Base-by-base conservation (phyloP, 2,329 filamentous ascomycete species). In the Blumeriella jaapii region DNA sequence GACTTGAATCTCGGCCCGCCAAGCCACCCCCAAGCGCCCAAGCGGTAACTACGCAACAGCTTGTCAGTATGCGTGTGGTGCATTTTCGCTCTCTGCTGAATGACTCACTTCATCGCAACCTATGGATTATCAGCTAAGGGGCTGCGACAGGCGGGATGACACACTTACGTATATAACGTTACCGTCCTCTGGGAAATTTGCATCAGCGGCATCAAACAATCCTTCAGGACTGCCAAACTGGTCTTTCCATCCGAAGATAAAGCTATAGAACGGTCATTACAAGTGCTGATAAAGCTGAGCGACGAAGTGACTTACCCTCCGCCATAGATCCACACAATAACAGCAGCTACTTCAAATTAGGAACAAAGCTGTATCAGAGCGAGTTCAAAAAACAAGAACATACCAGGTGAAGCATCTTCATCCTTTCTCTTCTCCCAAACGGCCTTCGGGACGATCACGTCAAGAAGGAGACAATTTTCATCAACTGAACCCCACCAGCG, bases 181-280 rank as follows among this genome's bases (percentile, higher is more conserved):
- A 2, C 23, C 15, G 16, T 16, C 31, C 5, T 20, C 14, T 14
- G 22, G 22, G 22, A 17, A 6, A 14, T 25, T 23, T 3, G 6
- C 31, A 7, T 9, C 23, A 12, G 23, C 31, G 20, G 31, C 31
- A 13, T 34, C 23, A 16, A 34, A 27, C 2, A 34, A 24, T 11
- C 31, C 31, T 11, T 16, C 31, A 19, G 31, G 31, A 8, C 31
- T 34, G 5, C 31, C 31, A 10, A 26, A 25, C 14, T 27, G 23
- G 20, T 34, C 31, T 20, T 34, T 34, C 31, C 31, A 34, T 12
- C 31, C 31, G 23, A 13, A 34, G 3, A 34, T n/a, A 11, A 19
- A 34, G 10, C 31, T 34, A 26, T 11, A n/a, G 5, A 12, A 12
- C 8, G 23, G 20, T 34, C 31, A 14, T 34, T 34, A 22, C 31